Evolutionary conservation across 148 eudicot species (phyloP).

Genomic region (Chenopodium suecicum): DNA sequence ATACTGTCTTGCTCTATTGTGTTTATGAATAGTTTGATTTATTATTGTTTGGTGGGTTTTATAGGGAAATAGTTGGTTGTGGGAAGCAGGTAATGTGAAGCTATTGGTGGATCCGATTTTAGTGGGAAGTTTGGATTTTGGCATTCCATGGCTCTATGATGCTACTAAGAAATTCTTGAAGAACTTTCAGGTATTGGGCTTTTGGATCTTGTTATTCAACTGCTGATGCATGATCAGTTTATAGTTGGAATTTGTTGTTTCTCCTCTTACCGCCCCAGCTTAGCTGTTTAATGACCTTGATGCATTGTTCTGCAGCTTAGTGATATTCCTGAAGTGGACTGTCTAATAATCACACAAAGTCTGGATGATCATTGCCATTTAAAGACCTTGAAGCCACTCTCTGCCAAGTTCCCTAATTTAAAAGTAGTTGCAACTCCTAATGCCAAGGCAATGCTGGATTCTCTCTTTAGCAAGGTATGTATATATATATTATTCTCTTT

Average conservation of each 20-base stretch:
- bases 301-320: slow-evolving; percentile 57
- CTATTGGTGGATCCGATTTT: slow-evolving; percentile 91
- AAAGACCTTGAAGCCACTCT: slow-evolving; percentile 81
- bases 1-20: too few species aligned
- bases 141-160: slow-evolving; percentile 94
- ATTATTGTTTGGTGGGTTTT: slow-evolving; percentile 1
- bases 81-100: slow-evolving; percentile 81
- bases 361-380: slow-evolving; percentile 96
- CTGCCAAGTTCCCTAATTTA: slow-evolving; percentile 65
- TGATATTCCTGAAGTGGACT: slow-evolving; percentile 85
- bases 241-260: neutral
- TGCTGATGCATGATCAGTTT: neutral
- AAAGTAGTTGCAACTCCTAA: slow-evolving; percentile 86
- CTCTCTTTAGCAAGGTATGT: slow-evolving; percentile 74
- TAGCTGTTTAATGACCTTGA: slow-evolving; percentile 13
- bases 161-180: slow-evolving; percentile 83
- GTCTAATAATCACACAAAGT: slow-evolving; percentile 89
- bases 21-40: too few species aligned
- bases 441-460: slow-evolving; percentile 70
- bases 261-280: neutral
- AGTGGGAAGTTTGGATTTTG: slow-evolving; percentile 95
- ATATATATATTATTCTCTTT: neutral
- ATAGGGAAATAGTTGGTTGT: slow-evolving; percentile 95
- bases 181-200: slow-evolving; percentile 58
- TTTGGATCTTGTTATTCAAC: neutral